These are phyloP conservation scores for Calonectria montana DNA, from an alignment of 2,329 filamentous ascomycete genomes.

Conservation along the genomic window DNA sequence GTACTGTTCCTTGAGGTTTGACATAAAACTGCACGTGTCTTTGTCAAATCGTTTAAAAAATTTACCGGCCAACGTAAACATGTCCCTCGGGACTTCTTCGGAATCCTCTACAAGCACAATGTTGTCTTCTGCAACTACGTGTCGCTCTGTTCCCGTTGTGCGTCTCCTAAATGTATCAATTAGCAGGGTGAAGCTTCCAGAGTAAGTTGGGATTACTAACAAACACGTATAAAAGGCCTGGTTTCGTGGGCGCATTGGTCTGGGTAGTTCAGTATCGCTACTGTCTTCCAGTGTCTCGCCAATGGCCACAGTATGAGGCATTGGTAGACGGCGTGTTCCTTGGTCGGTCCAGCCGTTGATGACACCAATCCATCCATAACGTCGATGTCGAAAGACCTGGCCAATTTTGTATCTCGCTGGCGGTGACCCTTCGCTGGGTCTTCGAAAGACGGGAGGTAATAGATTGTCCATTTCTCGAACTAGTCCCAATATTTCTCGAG, in stretches of 20 bases:
- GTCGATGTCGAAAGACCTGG: conserved; percentile 84
- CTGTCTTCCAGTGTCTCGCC: conserved; percentile 41
- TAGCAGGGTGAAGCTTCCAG: not conserved
- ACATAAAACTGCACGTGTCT: conserved; percentile 76
- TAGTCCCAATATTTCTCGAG: conserved; percentile 44
- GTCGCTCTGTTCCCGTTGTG: conserved; percentile 48
- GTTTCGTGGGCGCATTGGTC: conserved; percentile 42
- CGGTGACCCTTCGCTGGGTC: conserved; percentile 37
- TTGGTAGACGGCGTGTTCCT: conserved; percentile 42
- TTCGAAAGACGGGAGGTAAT: conserved; percentile 49
- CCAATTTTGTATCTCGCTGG: conserved; percentile 73
- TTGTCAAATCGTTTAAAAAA: conserved; percentile 90
- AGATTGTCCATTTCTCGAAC: conserved; percentile 59
- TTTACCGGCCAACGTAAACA: conserved; percentile 80
- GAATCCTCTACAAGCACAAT: conserved; percentile 70
- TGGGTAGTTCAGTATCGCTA: conserved; percentile 43
- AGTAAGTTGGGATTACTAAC: conserved; percentile 64
- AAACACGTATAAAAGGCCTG: conserved; percentile 82
- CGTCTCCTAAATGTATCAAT: conserved; percentile 36
- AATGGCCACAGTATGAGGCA: conserved; percentile 41
- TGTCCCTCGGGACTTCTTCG: conserved; percentile 61
- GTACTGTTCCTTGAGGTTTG: conserved; percentile 83
- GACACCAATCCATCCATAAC: conserved; percentile 83
- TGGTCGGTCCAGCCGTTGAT: conserved; percentile 88
- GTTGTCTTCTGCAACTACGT: conserved; percentile 74